Conservation (phyloP, 208 protist genomes). For the Acanthamoeba culbertsoni region DNA sequence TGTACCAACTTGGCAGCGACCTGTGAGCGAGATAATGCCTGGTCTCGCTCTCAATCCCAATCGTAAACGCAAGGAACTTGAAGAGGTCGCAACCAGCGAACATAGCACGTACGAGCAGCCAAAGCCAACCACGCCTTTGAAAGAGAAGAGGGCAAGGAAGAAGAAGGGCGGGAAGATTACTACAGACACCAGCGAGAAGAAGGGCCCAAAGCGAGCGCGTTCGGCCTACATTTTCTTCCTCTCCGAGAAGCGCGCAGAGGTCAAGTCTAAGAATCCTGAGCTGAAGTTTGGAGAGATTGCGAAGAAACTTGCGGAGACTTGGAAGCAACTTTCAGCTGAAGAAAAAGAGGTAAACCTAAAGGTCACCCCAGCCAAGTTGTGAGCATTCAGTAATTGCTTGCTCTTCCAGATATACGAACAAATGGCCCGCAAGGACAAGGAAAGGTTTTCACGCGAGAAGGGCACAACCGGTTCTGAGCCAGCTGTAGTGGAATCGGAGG, state of each 20-base stretch:
- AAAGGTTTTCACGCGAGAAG: not conserved
- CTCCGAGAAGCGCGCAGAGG: conserved; percentile 1
- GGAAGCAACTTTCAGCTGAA: conserved; percentile 10
- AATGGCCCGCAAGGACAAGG: conserved; percentile 10
- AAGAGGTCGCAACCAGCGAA: not conserved
- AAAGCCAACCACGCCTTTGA: no score
- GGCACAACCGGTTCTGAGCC: no score
- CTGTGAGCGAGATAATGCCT: not conserved
- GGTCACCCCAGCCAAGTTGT: not conserved
- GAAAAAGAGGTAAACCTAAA: conserved; percentile 51
- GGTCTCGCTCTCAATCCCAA: not conserved
- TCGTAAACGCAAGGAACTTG: not conserved
- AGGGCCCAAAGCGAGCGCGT: conserved; percentile 46
- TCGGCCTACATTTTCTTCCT: conserved; percentile 69
- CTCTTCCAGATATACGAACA: conserved; percentile 3
- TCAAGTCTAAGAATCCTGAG: conserved; percentile 61
- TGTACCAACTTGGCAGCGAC: not conserved
- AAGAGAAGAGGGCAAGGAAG: conserved; percentile 51
- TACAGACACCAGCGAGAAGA: not conserved
- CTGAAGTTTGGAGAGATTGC: conserved; percentile 63
- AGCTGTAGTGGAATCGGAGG: not conserved
- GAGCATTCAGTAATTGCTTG: not conserved
- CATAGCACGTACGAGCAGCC: no score
- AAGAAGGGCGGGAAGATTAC: not conserved
- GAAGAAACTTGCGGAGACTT: conserved; percentile 53